Conservation (phyloP, 176 grass and related monocot genomes). For the Aegilops tauschii region DNA sequence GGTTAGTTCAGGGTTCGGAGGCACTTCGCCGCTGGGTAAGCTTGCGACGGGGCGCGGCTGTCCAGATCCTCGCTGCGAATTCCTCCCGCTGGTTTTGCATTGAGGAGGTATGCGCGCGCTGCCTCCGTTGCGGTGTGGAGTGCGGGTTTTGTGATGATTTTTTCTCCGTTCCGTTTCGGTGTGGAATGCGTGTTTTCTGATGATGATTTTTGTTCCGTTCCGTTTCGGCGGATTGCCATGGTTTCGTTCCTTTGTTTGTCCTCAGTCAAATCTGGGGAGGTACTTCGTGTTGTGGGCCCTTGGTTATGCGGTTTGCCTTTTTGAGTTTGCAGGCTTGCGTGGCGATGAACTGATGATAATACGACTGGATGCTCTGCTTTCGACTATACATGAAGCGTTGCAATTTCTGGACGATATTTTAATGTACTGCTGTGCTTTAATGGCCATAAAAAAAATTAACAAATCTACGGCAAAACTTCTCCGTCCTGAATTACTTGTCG, state of each 20-base stretch:
- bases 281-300: background rate
- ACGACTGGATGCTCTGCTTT: background rate
- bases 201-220: background rate
- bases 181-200: background rate
- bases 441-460: background rate
- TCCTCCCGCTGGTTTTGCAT: background rate
- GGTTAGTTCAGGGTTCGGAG: background rate
- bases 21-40: background rate
- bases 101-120: background rate
- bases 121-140: background rate
- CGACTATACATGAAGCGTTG: constrained; percentile 3
- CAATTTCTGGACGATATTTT: background rate
- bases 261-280: background rate
- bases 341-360: background rate
- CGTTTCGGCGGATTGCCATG: background rate
- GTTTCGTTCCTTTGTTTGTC: background rate
- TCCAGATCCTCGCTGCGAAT: background rate
- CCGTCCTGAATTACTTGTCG: too few species aligned
- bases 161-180: background rate
- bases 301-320: background rate
- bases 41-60: background rate
- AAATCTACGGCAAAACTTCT: background rate
- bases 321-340: background rate
- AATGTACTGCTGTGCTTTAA: background rate
- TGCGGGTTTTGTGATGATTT: background rate